Percentiles rank a stretch among this genome's conserved stretches.
phyloP scores from a whole-genome alignment of 1,284 basidiomycete genomes.

The Gymnopus androsaceus region DNA sequence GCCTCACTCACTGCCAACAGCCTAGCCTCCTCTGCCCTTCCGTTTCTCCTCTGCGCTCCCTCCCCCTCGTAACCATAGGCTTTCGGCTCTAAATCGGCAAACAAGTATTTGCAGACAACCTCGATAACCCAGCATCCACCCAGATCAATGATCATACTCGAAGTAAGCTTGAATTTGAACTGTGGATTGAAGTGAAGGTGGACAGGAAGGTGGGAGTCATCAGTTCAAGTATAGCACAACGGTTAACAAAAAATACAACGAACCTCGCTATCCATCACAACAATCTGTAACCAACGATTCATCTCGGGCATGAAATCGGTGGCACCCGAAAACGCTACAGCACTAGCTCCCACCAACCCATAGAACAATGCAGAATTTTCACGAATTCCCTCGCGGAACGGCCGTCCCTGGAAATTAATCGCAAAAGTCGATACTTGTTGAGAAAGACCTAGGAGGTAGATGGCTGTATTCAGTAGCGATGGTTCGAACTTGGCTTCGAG shows the following conservation, averaged over 20 bases:
- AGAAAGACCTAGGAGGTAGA: slow-evolving; percentile 89
- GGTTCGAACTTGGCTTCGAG: slow-evolving; percentile 95
- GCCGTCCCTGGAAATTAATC: slow-evolving; percentile 96
- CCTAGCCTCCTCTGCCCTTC: slow-evolving; percentile 32
- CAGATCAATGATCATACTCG: slow-evolving; percentile 88
- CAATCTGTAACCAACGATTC: slow-evolving; percentile 96
- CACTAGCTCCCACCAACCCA: slow-evolving; percentile 83
- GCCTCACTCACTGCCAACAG: neutral
- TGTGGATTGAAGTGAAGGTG: slow-evolving; percentile 37
- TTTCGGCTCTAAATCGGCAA: slow-evolving; percentile 88
- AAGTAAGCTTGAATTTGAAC: slow-evolving; percentile 82
- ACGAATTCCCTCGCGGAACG: slow-evolving; percentile 93
- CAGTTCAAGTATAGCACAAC: no score
- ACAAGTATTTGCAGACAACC: slow-evolving; percentile 79
- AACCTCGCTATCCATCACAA: slow-evolving; percentile 82
- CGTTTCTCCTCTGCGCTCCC: slow-evolving; percentile 67
- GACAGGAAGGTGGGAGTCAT: no score
- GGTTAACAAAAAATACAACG: slow-evolving; percentile 29
- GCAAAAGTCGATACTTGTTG: slow-evolving; percentile 97
- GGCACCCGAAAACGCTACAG: slow-evolving; percentile 90
- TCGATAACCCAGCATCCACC: slow-evolving; percentile 87
- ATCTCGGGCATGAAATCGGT: slow-evolving; percentile 94
- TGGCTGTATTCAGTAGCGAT: slow-evolving; percentile 89
- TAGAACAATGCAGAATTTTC: slow-evolving; percentile 92
- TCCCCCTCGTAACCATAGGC: slow-evolving; percentile 81